A percentile compares a stretch with the other conserved stretches of the same genome.
Conservation (phyloP, 73 alveolate genomes). For the Paramecium sexaurelia region DNA sequence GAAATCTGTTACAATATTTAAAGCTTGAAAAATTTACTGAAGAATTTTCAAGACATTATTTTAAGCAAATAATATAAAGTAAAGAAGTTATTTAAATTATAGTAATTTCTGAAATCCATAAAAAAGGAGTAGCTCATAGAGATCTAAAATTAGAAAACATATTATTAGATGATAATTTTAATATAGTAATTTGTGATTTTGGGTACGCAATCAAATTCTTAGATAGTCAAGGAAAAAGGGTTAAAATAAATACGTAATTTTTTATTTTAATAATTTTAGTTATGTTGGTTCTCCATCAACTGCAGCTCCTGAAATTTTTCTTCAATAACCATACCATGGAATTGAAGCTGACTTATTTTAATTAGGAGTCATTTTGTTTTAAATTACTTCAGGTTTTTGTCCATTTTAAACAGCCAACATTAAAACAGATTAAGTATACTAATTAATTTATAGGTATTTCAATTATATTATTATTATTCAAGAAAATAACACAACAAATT, state of each 20-base stretch:
- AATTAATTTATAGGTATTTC: conserved; percentile 4
- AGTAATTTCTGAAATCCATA: conserved; percentile 81
- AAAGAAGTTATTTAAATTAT: neutral
- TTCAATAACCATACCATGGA: neutral
- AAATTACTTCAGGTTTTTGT: conserved; percentile 21
- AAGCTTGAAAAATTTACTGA: neutral
- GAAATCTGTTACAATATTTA: conserved; percentile 13
- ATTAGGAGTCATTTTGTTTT: conserved; percentile 42
- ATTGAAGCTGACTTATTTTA: conserved; percentile 47
- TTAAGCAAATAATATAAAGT: conserved; percentile 8
- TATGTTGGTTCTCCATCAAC: conserved; percentile 9
- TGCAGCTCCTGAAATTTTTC: conserved; percentile 46
- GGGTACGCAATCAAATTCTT: conserved; percentile 66
- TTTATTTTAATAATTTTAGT: neutral
- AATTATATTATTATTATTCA: neutral
- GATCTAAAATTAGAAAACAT: conserved; percentile 91
- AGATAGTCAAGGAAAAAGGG: conserved; percentile 20
- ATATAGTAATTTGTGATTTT: conserved; percentile 54
- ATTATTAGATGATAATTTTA: conserved; percentile 64
- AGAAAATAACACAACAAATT: neutral
- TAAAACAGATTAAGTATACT: neutral
- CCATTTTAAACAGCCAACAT: conserved; percentile 34
- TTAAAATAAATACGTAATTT: conserved; percentile 40
- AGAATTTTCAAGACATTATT: neutral
- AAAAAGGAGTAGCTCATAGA: conserved; percentile 82